Evolutionary conservation across 352 stramenopile genomes (phyloP).

Genomic region (Pythium sp.): DNA sequence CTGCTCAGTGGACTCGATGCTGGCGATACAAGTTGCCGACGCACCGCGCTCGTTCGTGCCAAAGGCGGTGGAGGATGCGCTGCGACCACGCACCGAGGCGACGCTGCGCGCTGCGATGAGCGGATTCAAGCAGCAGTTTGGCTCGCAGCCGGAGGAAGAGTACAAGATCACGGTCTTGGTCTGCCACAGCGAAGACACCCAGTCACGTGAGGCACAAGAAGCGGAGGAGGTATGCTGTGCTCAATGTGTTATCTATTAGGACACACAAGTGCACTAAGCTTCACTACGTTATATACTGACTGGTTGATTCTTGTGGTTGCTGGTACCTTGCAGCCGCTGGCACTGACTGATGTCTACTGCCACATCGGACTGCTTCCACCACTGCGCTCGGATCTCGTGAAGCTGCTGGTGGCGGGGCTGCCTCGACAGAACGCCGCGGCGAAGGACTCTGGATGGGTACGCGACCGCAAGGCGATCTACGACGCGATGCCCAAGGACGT

Average conservation of each 20-base stretch:
- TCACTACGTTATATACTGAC: not conserved
- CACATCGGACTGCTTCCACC: constrained; percentile 71
- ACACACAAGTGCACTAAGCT: not conserved
- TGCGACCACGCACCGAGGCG: constrained; percentile 54
- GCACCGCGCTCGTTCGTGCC: constrained; percentile 15
- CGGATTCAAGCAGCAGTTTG: constrained; percentile 46
- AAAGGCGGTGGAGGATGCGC: constrained; percentile 33
- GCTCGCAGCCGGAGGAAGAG: constrained; percentile 47
- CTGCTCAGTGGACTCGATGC: constrained; percentile 66
- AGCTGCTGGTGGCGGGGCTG: constrained; percentile 63
- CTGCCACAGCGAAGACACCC: constrained; percentile 29
- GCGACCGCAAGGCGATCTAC: constrained; percentile 74
- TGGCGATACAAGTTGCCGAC: constrained; percentile 39
- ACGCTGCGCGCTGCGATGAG: constrained; percentile 72
- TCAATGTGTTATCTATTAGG: not conserved
- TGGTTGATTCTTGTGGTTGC: not conserved
- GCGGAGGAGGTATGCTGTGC: not conserved
- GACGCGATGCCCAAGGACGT: constrained; percentile 58
- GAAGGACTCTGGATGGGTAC: constrained; percentile 78
- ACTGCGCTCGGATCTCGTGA: constrained; percentile 57
- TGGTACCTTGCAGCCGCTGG: constrained; percentile 16
- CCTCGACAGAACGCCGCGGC: constrained; percentile 69
- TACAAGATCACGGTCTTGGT: constrained; percentile 86
- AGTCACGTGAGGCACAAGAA: not conserved
- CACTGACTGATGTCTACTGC: constrained; percentile 57